phyloP scores from a whole-genome alignment of 2,329 filamentous ascomycete genomes.

The Thelonectria blattea region DNA sequence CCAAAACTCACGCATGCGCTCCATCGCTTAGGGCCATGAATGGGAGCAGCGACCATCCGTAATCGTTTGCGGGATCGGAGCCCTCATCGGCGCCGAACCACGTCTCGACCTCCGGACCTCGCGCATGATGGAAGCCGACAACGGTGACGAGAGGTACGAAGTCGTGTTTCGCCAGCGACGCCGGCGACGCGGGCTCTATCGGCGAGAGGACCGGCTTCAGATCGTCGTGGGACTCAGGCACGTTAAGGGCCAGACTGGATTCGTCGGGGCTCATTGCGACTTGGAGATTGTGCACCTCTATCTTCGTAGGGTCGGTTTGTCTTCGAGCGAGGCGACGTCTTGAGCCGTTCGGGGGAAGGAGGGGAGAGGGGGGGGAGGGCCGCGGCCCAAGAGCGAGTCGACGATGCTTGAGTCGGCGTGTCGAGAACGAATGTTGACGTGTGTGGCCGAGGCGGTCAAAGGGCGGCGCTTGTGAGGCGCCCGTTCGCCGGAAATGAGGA shows the following conservation, averaged over 20 bases:
- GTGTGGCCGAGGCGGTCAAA: neutral
- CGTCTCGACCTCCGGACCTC: slow-evolving; percentile 89
- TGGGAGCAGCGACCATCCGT: slow-evolving; percentile 89
- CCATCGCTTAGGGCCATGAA: slow-evolving; percentile 98
- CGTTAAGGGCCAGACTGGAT: slow-evolving; percentile 31
- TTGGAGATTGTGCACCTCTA: neutral
- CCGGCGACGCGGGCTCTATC: slow-evolving; percentile 40
- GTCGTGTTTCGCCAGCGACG: slow-evolving; percentile 41
- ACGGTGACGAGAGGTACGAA: slow-evolving; percentile 77
- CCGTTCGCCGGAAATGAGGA: neutral
- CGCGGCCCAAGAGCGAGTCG: neutral
- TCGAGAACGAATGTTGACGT: neutral
- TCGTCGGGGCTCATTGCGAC: slow-evolving; percentile 41
- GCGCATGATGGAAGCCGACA: slow-evolving; percentile 84
- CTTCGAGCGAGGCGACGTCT: no score
- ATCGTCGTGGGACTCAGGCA: slow-evolving; percentile 32
- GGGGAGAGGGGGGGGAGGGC: neutral
- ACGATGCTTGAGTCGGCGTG: neutral
- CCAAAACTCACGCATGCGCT: slow-evolving; percentile 78
- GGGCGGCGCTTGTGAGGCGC: neutral
- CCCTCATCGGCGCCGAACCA: slow-evolving; percentile 84
- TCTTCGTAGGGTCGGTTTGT: no score
- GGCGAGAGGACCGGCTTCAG: slow-evolving; percentile 42
- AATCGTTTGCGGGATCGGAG: slow-evolving; percentile 77
- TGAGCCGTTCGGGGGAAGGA: neutral